phyloP scores from a whole-genome alignment of 2,329 filamentous ascomycete species.

The Trichoderma sp. region DNA sequence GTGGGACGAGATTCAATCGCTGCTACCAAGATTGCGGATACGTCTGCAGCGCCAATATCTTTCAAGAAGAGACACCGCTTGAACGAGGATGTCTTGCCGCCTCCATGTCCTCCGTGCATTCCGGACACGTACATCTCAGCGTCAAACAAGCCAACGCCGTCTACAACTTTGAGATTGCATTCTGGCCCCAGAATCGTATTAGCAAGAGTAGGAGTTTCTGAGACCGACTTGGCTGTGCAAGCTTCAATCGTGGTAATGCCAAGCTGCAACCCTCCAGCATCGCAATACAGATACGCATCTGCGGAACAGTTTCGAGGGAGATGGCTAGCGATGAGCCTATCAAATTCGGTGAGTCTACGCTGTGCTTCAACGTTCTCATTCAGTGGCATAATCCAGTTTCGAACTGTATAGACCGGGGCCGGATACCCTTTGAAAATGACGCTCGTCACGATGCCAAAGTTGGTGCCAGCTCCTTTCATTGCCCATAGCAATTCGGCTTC shows the following conservation, averaged over 20 bases:
- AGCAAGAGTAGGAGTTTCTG: slow-evolving; percentile 20
- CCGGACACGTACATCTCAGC: slow-evolving; percentile 60
- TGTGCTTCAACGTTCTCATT: slow-evolving; percentile 30
- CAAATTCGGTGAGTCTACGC: slow-evolving; percentile 42
- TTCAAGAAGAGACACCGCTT: slow-evolving; percentile 65
- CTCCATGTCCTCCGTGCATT: slow-evolving; percentile 60
- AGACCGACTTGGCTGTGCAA: slow-evolving; percentile 28
- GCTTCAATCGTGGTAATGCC: slow-evolving; percentile 53
- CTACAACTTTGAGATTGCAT: slow-evolving; percentile 38
- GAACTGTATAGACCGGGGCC: slow-evolving; percentile 43
- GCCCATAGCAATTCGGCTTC: slow-evolving; percentile 59
- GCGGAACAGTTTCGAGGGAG: slow-evolving; percentile 48
- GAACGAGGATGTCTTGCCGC: slow-evolving; percentile 63
- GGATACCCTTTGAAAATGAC: slow-evolving; percentile 51
- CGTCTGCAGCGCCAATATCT: slow-evolving; percentile 38
- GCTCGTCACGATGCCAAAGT: slow-evolving; percentile 59
- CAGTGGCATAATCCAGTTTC: slow-evolving; percentile 45
- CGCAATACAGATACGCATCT: slow-evolving; percentile 59
- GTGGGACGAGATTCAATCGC: slow-evolving; percentile 53
- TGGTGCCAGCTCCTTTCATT: slow-evolving; percentile 59
- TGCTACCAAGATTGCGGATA: slow-evolving; percentile 42
- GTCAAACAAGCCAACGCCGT: slow-evolving; percentile 56
- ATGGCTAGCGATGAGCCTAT: slow-evolving; percentile 39
- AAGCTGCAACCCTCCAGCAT: slow-evolving; percentile 47
- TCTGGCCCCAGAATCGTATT: slow-evolving; percentile 37